Conservation (phyloP, 306 rosid genomes). For the Ormosia semicastrata region DNA sequence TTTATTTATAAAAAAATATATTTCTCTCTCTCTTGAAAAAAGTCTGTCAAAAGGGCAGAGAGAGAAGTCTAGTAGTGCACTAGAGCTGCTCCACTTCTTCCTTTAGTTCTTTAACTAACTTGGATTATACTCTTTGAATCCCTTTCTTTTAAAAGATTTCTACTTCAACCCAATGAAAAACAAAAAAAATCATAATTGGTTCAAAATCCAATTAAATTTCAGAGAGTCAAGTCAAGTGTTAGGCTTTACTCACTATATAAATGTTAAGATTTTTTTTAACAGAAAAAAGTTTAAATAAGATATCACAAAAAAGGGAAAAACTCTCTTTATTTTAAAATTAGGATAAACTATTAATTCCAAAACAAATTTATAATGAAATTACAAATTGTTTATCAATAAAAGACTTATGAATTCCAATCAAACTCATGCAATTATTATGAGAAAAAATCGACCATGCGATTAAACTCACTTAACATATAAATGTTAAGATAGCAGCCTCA, state of each 20-base stretch:
- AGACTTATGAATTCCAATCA: too few species aligned
- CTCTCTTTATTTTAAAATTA: too few species aligned
- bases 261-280: too few species aligned
- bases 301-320: too few species aligned
- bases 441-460: too few species aligned
- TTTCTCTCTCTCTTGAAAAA: constrained; percentile 15
- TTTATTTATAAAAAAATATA: constrained; percentile 51
- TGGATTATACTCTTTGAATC: constrained; percentile 59
- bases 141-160: constrained; percentile 33
- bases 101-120: constrained; percentile 33
- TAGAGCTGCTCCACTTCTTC: background rate
- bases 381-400: too few species aligned
- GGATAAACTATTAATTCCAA: too few species aligned
- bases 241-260: constrained; percentile 19
- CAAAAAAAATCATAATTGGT: constrained; percentile 27
- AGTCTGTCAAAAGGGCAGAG: constrained; percentile 3
- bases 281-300: too few species aligned
- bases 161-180: background rate
- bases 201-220: constrained; percentile 11
- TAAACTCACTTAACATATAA: background rate
- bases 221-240: constrained; percentile 1
- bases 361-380: too few species aligned
- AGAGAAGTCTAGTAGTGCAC: background rate
- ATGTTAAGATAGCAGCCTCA: constrained; percentile 13
- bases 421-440: too few species aligned